These are phyloP conservation scores for Millerago galiae DNA, from an alignment of 805 yeast genomes.

Conservation along the genomic window DNA sequence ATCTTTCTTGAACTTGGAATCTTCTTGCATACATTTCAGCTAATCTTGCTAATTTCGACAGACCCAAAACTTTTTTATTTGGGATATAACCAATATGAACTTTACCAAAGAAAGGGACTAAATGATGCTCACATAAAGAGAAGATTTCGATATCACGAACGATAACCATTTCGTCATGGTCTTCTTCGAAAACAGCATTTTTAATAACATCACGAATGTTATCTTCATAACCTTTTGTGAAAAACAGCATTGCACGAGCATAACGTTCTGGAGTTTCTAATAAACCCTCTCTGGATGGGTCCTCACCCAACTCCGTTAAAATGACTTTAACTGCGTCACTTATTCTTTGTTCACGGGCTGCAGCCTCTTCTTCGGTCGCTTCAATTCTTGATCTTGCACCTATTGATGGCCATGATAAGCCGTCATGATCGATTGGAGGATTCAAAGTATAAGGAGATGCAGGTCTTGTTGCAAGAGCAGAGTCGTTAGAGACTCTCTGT, in stretches of 20 bases:
- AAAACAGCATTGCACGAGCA: constrained; percentile 92
- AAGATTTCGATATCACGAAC: constrained; percentile 90
- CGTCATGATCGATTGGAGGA: constrained; percentile 86
- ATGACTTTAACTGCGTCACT: constrained; percentile 70
- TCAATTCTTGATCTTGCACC: constrained; percentile 80
- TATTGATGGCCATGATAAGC: constrained; percentile 86
- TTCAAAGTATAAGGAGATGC: constrained; percentile 77
- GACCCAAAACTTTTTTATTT: constrained; percentile 84
- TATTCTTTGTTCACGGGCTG: constrained; percentile 65
- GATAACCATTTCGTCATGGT: constrained; percentile 98
- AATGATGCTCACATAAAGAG: constrained; percentile 94
- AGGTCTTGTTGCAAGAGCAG: constrained; percentile 69
- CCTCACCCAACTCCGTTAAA: constrained; percentile 85
- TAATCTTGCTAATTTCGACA: constrained; percentile 86
- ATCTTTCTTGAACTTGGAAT: constrained; percentile 95
- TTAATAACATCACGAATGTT: constrained; percentile 88
- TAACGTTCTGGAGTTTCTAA: constrained; percentile 93
- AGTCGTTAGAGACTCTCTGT: constrained; percentile 16
- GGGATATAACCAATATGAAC: constrained; percentile 98
- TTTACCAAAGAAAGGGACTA: constrained; percentile 96
- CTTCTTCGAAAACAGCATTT: constrained; percentile 94
- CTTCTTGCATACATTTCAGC: constrained; percentile 97
- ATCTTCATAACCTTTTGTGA: constrained; percentile 96
- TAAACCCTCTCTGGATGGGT: constrained; percentile 79
- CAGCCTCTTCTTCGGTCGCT: constrained; percentile 57